Percentiles rank a stretch among this genome's conserved stretches.
Evolutionary conservation across 352 stramenopile species (phyloP).

Genomic region (Phytopythium oedochilum): DNA sequence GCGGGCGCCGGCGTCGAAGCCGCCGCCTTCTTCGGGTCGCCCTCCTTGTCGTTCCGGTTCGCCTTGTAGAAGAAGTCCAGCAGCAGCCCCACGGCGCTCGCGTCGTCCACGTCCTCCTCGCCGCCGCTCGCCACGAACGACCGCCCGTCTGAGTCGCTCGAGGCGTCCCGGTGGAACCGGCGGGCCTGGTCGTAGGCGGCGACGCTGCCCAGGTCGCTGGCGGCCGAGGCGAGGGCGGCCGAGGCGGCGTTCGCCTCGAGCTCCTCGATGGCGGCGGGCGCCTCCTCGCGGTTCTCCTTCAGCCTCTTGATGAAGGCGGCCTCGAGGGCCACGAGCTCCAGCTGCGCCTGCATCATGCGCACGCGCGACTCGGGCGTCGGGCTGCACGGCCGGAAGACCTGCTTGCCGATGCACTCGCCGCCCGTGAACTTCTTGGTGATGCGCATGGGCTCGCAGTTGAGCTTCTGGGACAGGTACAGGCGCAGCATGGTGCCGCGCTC

Average conservation of each 20-base stretch:
- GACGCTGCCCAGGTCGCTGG: slow-evolving; percentile 16
- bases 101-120: slow-evolving; percentile 42
- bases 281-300: slow-evolving; percentile 76
- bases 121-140: slow-evolving; percentile 23
- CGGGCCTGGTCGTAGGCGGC: slow-evolving; percentile 14
- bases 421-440: slow-evolving; percentile 93
- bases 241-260: slow-evolving; percentile 23
- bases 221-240: slow-evolving; percentile 10
- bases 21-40: slow-evolving; percentile 9
- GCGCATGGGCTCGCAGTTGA: slow-evolving; percentile 91
- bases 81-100: slow-evolving; percentile 60
- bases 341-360: slow-evolving; percentile 65
- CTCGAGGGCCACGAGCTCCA: slow-evolving; percentile 69
- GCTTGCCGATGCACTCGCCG: slow-evolving; percentile 88
- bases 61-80: slow-evolving; percentile 84
- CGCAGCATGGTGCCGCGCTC: slow-evolving; percentile 88
- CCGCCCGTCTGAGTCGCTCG: slow-evolving; percentile 16
- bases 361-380: slow-evolving; percentile 60
- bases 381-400: slow-evolving; percentile 77
- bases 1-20: not conserved
- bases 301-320: slow-evolving; percentile 72
- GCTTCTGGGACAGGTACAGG: slow-evolving; percentile 88
- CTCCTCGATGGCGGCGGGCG: slow-evolving; percentile 46
- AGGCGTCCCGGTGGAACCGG: slow-evolving; percentile 22
- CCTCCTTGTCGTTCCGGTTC: slow-evolving; percentile 53